Conservation (phyloP, 768 basidiomycete genomes). For the Russula griseocarnosa region DNA sequence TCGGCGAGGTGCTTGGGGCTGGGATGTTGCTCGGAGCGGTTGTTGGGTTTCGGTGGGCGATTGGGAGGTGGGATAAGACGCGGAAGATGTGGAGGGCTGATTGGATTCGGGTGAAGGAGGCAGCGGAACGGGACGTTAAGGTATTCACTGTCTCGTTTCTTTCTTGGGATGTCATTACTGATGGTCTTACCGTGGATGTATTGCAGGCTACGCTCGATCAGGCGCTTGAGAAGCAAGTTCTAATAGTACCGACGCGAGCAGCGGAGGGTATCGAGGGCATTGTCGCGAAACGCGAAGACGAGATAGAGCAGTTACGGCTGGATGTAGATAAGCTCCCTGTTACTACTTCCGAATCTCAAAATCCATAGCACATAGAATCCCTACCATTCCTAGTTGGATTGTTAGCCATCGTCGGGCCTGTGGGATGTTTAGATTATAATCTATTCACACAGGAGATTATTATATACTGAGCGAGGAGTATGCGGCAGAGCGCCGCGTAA, state of each 20-base stretch:
- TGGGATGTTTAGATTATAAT: conserved; percentile 14
- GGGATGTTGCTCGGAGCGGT: conserved; percentile 28
- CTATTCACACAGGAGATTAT: conserved; percentile 21
- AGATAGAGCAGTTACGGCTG: conserved; percentile 16
- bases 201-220: conserved; percentile 20
- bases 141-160: background rate
- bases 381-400: background rate
- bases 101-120: conserved; percentile 32
- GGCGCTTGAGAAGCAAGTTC: conserved; percentile 27
- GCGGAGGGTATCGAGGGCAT: conserved; percentile 27
- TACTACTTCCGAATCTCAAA: background rate
- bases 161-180: background rate
- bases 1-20: conserved; percentile 29
- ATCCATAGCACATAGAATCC: background rate
- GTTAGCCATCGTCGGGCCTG: background rate
- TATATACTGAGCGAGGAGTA: conserved; percentile 24
- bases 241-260: conserved; percentile 27
- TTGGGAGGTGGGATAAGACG: conserved; percentile 33
- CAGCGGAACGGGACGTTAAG: conserved; percentile 34
- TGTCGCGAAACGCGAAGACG: conserved; percentile 17
- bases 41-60: conserved; percentile 29
- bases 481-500: background rate
- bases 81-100: conserved; percentile 32
- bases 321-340: conserved; percentile 15
- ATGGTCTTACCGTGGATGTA: background rate